A percentile compares a stretch with the other conserved stretches of the same genome.
Evolutionary conservation across 1,284 basidiomycete species (phyloP).

Genomic region (Cutaneotrichosporon cutaneum): DNA sequence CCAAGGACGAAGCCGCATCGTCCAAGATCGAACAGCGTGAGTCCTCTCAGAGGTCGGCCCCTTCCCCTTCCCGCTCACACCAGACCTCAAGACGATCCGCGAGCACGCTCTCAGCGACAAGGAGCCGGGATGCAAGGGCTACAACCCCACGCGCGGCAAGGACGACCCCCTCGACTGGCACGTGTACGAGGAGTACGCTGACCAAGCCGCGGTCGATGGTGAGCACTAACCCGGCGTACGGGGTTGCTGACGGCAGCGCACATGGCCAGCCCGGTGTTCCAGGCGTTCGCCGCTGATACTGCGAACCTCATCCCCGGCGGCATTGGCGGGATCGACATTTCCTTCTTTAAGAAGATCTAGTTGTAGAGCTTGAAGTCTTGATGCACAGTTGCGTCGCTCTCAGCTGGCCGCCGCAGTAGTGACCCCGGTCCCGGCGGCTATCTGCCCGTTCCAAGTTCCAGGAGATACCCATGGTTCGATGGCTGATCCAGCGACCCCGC

Average conservation of each 20-base stretch:
- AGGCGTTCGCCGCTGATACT: slow-evolving; percentile 11
- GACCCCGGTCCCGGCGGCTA: no score
- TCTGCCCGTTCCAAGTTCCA: no score
- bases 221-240: not conserved
- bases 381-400: not conserved
- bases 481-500: no score
- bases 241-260: slow-evolving; percentile 12
- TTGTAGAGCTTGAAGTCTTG: not conserved
- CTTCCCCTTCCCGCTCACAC: not conserved
- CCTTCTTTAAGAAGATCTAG: slow-evolving; percentile 14
- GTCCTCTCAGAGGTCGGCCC: no score
- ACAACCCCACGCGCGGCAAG: slow-evolving; percentile 13
- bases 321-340: slow-evolving; percentile 10
- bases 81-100: slow-evolving; percentile 20
- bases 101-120: slow-evolving; percentile 12
- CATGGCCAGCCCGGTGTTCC: slow-evolving; percentile 15
- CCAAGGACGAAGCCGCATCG: slow-evolving; percentile 12
- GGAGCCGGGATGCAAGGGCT: slow-evolving; percentile 18
- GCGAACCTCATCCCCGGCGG: slow-evolving; percentile 14
- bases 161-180: slow-evolving; percentile 19
- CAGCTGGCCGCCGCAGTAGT: no score
- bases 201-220: slow-evolving; percentile 17
- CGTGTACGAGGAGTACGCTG: slow-evolving; percentile 23
- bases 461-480: no score
- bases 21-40: slow-evolving; percentile 18